A percentile compares a stretch with the other conserved stretches of the same genome.
phyloP scores from a whole-genome alignment of 192 early-diverging fungal species.

The Gryganskiella cystojenkinii region DNA sequence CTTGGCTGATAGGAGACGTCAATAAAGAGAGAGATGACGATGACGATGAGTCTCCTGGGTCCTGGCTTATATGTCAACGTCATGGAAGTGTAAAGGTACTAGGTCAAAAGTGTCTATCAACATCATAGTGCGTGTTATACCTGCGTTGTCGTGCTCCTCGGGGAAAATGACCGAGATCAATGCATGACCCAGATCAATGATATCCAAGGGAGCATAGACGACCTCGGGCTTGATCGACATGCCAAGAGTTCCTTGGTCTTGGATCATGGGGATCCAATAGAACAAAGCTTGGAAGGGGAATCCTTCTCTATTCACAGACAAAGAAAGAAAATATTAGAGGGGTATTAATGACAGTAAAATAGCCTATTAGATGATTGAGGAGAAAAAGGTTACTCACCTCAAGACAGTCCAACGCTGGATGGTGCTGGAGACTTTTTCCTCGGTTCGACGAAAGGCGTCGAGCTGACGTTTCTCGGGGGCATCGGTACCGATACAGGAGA shows the following conservation, averaged over 20 bases:
- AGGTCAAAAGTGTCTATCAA: no score
- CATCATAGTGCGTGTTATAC: background rate
- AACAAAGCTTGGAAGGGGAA: constrained; percentile 36
- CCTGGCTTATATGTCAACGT: no score
- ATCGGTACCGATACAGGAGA: constrained; percentile 43
- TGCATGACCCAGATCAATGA: constrained; percentile 28
- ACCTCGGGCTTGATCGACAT: constrained; percentile 26
- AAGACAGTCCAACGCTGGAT: constrained; percentile 38
- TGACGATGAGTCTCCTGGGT: no score
- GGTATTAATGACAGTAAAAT: background rate
- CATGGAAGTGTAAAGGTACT: no score
- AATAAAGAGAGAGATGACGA: no score
- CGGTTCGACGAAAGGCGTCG: constrained; percentile 9
- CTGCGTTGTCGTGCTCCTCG: background rate
- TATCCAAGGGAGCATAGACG: constrained; percentile 28
- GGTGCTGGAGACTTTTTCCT: constrained; percentile 21
- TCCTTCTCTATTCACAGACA: constrained; percentile 14
- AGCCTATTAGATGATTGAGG: no score
- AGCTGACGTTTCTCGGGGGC: constrained; percentile 24
- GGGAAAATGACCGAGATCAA: constrained; percentile 30
- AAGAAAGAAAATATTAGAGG: background rate
- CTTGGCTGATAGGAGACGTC: background rate
- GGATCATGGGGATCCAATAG: constrained; percentile 40
- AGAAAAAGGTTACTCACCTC: constrained; percentile 17
- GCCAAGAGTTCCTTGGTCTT: constrained; percentile 12